phyloP scores from a whole-genome alignment of 1,284 basidiomycete genomes.

The Phlebopus sp. region DNA sequence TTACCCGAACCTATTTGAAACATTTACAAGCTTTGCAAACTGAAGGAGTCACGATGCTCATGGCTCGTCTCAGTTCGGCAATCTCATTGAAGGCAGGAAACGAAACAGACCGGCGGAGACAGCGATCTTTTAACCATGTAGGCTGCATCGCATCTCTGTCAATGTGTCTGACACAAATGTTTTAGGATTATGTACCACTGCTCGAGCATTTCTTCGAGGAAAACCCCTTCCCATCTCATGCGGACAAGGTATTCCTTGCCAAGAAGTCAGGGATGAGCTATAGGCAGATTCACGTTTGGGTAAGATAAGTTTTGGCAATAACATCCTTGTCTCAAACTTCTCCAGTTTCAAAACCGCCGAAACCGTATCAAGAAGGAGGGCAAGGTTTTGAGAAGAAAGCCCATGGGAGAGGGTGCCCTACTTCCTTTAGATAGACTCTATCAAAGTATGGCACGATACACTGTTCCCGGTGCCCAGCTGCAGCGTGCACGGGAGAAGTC shows the following conservation, averaged over 20 bases:
- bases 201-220: conserved; percentile 49
- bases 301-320: conserved; percentile 19
- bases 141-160: too few relatives aligned
- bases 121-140: background rate
- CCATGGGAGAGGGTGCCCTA: conserved; percentile 12
- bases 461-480: too few relatives aligned
- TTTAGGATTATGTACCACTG: conserved; percentile 46
- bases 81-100: too few relatives aligned
- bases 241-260: conserved; percentile 45
- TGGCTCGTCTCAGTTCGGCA: too few relatives aligned
- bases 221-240: conserved; percentile 48
- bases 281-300: conserved; percentile 61
- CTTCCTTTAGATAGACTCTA: conserved; percentile 19
- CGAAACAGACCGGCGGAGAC: too few relatives aligned
- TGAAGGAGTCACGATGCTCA: too few relatives aligned
- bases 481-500: too few relatives aligned
- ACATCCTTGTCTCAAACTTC: too few relatives aligned
- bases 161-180: background rate
- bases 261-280: conserved; percentile 44
- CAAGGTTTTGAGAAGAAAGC: conserved; percentile 11
- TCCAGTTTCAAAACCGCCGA: conserved; percentile 47
- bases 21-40: too few relatives aligned
- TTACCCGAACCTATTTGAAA: too few relatives aligned
- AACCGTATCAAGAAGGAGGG: conserved; percentile 36
- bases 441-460: conserved; percentile 21